Conservation (phyloP, 2,329 filamentous ascomycete species). For the Bipolaris victoriae region DNA sequence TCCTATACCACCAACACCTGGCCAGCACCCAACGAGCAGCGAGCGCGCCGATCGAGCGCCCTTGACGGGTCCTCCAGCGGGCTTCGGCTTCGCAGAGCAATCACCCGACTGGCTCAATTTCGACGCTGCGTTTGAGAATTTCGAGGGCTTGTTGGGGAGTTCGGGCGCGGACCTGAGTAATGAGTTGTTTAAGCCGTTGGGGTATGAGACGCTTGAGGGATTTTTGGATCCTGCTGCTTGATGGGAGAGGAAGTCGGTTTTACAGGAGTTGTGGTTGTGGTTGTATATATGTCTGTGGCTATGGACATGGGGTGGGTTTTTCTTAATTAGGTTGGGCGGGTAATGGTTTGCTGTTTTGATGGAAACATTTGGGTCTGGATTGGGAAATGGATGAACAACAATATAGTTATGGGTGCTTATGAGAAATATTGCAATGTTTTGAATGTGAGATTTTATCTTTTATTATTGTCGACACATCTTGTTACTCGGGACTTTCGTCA, state of each 20-base stretch:
- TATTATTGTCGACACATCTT: too few species aligned
- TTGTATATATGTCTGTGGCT: background rate
- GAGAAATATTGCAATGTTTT: too few species aligned
- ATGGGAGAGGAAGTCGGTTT: too few species aligned
- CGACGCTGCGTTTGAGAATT: constrained; percentile 50
- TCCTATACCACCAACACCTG: constrained; percentile 36
- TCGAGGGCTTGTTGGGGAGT: constrained; percentile 48
- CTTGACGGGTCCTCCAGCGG: constrained; percentile 22
- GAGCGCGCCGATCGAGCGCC: constrained; percentile 42
- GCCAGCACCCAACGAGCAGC: constrained; percentile 48
- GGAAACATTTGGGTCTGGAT: too few species aligned
- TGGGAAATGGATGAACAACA: too few species aligned
- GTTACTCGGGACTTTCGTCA: too few species aligned
- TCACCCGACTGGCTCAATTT: constrained; percentile 50
- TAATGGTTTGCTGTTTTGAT: background rate
- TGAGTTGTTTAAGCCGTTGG: constrained; percentile 47
- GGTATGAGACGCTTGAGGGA: constrained; percentile 44
- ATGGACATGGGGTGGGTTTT: background rate
- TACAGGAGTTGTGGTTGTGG: background rate
- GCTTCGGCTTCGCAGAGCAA: constrained; percentile 43
- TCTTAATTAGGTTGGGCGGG: background rate
- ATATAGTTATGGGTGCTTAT: too few species aligned
- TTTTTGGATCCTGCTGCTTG: constrained; percentile 38
- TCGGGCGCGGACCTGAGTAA: constrained; percentile 48
- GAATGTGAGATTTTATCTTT: too few species aligned